Base-by-base conservation (phyloP, 2,329 filamentous ascomycete genomes). In the Epichloe sibirici region DNA sequence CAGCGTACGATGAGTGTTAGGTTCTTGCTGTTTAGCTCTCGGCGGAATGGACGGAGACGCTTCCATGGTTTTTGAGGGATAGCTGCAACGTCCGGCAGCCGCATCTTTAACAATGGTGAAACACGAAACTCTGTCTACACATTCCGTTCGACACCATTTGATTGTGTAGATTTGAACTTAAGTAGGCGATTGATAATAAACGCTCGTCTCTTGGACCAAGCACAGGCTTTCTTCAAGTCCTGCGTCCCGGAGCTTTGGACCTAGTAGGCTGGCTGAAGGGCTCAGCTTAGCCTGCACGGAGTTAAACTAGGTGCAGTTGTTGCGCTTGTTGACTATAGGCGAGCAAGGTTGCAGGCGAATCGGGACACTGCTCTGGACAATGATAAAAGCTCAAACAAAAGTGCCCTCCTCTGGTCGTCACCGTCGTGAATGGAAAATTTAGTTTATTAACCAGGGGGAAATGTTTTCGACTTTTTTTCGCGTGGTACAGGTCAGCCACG, bases 1-100 rank as follows among this genome's bases (percentile, higher is more conserved):
- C 7, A 35, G 53, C 57, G 23, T 53, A 60, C 58, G 49, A 57
- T 49, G 21, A 58, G 48, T 17, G 51, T 53, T 4, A 55, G 25
- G 21, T 35, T 55, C 21, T 50, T 54, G 46, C 34, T 46, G 25
- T 45, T 47, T 5, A 53, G 40, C 6, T 45, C 46, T 44, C 54
- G 54, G 25, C 51, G 52, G n/a, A 43, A 31, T 17, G 17, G 39
- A 3, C 23, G 46, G n/a, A 28, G 25, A 4, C 31, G 23, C n/a
- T 15, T n/a, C 37, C 40, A 45, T 46, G 43, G 34, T 15, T 25
- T 39, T 31, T 37, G 21, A 45, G 17, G 28, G 25, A 4, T 17
- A 28, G 51, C 15, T 34, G 51, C 35, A 21, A 42, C 21, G 38
- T 42, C 42, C 4, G 42, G 17, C 23, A 44, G 28, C 39, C 38